These are phyloP conservation scores for Plasmopara muralis DNA, from an alignment of 352 stramenopile genomes.

Conservation along the genomic window DNA sequence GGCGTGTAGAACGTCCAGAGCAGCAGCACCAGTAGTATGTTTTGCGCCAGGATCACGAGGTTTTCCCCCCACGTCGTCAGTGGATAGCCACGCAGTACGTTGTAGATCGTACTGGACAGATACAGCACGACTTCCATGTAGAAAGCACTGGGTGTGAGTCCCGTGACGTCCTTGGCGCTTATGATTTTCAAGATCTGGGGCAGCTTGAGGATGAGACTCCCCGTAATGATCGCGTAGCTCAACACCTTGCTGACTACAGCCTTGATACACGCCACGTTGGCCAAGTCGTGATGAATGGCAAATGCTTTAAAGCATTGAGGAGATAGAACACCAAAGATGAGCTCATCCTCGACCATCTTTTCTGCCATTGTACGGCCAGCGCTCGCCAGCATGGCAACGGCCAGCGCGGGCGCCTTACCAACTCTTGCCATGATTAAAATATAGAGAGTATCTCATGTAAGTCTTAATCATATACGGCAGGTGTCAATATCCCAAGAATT, in stretches of 20 bases:
- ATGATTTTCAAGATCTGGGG: conserved; percentile 89
- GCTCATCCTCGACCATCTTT: conserved; percentile 29
- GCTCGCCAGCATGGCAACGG: no score
- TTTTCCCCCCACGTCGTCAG: conserved; percentile 85
- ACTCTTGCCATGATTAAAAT: no score
- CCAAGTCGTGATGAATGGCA: conserved; percentile 74
- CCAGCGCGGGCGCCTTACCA: no score
- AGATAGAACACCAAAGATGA: conserved; percentile 68
- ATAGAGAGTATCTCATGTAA: no score
- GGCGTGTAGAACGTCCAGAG: conserved; percentile 67
- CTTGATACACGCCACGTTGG: conserved; percentile 79
- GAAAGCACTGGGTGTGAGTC: conserved; percentile 78
- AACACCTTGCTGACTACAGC: conserved; percentile 76
- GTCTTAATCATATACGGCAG: no score
- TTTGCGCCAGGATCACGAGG: conserved; percentile 80
- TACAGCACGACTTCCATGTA: conserved; percentile 87
- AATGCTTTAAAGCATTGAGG: conserved; percentile 77
- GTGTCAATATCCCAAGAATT: no score
- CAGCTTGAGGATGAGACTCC: conserved; percentile 81
- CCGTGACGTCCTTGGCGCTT: conserved; percentile 68
- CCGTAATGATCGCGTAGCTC: conserved; percentile 84
- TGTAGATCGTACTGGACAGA: conserved; percentile 78
- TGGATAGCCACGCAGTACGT: conserved; percentile 75
- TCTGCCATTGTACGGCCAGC: conserved; percentile 1
- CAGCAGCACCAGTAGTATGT: conserved; percentile 75